Evolutionary conservation across 2,329 filamentous ascomycete species (phyloP), one percentile per base, ranked within the genome.

Genomic region (Xylaria sp.): DNA sequence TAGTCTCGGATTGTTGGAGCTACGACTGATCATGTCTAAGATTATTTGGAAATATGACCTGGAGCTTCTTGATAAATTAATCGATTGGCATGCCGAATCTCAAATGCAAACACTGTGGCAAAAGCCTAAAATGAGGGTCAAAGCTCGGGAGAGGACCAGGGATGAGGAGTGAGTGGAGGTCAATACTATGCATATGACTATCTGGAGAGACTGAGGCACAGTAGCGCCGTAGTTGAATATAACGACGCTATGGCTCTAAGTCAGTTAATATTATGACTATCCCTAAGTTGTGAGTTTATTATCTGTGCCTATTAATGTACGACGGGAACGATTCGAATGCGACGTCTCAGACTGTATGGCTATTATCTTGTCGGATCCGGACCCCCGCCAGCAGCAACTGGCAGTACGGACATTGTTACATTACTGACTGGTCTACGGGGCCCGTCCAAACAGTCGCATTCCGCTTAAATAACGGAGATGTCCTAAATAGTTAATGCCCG

Each of bases 41-140:
- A 31, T 77, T 4, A 51, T 74, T 12, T 77, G 65, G 66, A 70
- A 57, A 20, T 75, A 73, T 62, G 72, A 76, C 15, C 13, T 76
- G 25, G 66, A 73, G 20, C 59, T 76, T 2, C 39, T 70, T 13
- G 65, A 75, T 39, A 9, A 44, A 28, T 61, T 56, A 2, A 18
- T 77, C 13, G 73, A 77, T 41, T 77, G 75, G 76, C 73, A 74
- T 12, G 56, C 65, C 3, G 69, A 75, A 25, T 73, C 74, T 25
- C 25, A 67, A 15, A 75, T 76, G 73, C 69, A 75, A 37, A 72
- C 67, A 18, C 46, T 76, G 25, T 77, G 75, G 75, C 51, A 67
- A 46, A 76, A 75, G 56, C 75, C 72, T 0, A 58, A 69, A 50
- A 64, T 75, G 54, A 61, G 46, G 51, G 72, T 73, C 15, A 73